Percentiles rank a stretch among this genome's conserved stretches.
Evolutionary conservation across 345 rosid genomes (phyloP).

Genomic region (Lenwebbia sp.): DNA sequence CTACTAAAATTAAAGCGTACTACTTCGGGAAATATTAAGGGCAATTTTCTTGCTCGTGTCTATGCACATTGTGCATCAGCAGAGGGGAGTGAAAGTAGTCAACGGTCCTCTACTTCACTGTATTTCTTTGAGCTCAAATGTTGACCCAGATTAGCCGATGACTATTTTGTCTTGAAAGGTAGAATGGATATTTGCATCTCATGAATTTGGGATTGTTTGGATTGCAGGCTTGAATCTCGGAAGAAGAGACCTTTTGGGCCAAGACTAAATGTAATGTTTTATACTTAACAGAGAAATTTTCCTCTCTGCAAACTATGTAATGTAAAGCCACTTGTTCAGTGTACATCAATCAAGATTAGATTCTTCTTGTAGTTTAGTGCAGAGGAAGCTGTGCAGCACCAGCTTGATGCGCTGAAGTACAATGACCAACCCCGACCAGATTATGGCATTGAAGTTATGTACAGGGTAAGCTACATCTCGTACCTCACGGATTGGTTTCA

Average conservation of each 20-base stretch:
- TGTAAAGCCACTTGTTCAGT: background rate
- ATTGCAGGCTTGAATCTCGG: constrained; percentile 69
- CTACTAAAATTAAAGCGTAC: background rate
- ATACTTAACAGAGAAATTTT: background rate
- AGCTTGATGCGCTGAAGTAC: constrained; percentile 82
- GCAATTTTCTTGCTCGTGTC: background rate
- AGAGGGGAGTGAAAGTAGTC: background rate
- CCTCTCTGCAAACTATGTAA: background rate
- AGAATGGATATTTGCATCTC: background rate
- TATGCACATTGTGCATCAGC: background rate
- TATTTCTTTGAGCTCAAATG: background rate
- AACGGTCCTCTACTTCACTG: background rate
- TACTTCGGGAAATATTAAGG: background rate
- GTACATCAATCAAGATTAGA: constrained; percentile 2
- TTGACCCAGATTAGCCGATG: background rate
- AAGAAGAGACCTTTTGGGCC: constrained; percentile 93
- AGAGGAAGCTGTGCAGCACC: constrained; percentile 71
- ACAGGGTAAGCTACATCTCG: constrained; percentile 39
- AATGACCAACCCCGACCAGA: constrained; percentile 82
- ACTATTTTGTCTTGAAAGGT: background rate
- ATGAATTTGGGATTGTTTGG: background rate
- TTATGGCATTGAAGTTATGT: constrained; percentile 90
- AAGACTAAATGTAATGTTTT: constrained; percentile 49
- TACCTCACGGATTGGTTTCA: background rate
- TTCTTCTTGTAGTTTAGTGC: constrained; percentile 62